These are phyloP conservation scores for Schrenkiella parvula DNA, from an alignment of 345 rosid species.

Conservation along the genomic window DNA sequence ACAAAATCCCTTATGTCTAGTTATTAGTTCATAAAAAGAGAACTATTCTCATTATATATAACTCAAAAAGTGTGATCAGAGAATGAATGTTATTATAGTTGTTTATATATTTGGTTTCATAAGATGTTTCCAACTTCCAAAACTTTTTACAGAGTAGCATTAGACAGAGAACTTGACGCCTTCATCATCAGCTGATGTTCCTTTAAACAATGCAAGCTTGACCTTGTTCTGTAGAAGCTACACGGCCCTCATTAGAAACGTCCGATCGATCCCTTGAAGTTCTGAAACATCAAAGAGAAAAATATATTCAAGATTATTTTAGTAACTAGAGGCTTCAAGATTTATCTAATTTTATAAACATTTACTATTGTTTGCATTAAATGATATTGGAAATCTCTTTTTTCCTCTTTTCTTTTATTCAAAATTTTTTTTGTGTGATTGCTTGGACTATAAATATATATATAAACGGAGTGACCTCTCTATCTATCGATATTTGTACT, in stretches of 20 bases:
- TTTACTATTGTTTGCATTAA: too few species aligned
- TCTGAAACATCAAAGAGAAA: constrained; percentile 43
- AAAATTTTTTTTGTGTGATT: too few species aligned
- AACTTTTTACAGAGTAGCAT: constrained; percentile 13
- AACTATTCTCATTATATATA: not conserved
- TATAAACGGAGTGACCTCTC: too few species aligned
- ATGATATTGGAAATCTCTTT: too few species aligned
- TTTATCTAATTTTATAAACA: too few species aligned
- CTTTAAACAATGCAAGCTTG: constrained; percentile 88
- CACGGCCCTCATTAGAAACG: constrained; percentile 69
- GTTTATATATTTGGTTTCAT: constrained; percentile 1
- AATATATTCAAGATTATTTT: too few species aligned
- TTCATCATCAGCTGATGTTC: constrained; percentile 86
- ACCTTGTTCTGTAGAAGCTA: constrained; percentile 80
- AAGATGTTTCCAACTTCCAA: constrained; percentile 7
- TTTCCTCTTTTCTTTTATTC: too few species aligned
- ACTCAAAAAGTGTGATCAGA: constrained; percentile 12
- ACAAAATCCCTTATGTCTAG: not conserved
- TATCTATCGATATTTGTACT: too few species aligned
- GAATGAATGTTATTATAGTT: not conserved
- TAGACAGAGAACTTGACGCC: constrained; percentile 80
- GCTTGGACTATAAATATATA: too few species aligned
- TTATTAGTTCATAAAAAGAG: not conserved
- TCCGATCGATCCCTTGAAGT: constrained; percentile 73
- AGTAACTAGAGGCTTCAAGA: too few species aligned